phyloP scores from a whole-genome alignment of 768 basidiomycete genomes.

The Tylopilus rubrobrunneus region DNA sequence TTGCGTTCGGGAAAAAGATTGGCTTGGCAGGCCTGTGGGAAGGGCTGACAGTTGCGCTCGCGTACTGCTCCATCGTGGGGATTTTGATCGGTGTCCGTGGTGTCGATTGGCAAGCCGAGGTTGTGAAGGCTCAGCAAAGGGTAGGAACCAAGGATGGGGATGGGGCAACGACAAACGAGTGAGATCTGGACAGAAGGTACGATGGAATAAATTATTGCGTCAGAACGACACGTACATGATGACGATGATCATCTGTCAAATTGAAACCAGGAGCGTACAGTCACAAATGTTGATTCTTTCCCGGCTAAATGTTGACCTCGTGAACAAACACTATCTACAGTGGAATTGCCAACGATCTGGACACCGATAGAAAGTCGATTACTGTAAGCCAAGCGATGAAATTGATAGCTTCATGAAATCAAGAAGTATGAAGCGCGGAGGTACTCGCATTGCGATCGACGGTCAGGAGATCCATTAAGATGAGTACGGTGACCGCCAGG shows the following conservation, averaged over 20 bases:
- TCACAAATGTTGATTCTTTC: too few species aligned
- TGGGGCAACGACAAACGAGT: background rate
- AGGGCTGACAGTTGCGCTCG: constrained; percentile 67
- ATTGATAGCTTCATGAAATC: too few species aligned
- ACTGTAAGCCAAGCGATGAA: too few species aligned
- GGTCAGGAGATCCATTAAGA: too few species aligned
- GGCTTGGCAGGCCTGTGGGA: constrained; percentile 80
- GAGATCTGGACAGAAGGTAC: background rate
- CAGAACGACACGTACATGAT: background rate
- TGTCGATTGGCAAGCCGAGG: constrained; percentile 71
- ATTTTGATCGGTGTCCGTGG: constrained; percentile 45
- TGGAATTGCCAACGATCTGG: too few species aligned
- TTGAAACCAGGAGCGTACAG: background rate
- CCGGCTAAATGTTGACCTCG: too few species aligned
- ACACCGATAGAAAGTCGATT: background rate
- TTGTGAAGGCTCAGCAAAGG: constrained; percentile 13
- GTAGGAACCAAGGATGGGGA: constrained; percentile 35
- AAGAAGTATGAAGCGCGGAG: too few species aligned
- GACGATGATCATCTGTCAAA: background rate
- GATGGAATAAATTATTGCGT: background rate
- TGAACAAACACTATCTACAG: too few species aligned
- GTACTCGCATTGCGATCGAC: too few species aligned
- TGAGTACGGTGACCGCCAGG: background rate
- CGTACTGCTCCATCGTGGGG: constrained; percentile 58
- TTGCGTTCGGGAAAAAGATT: constrained; percentile 58